These are phyloP conservation scores for Daldinia eschscholtzii DNA, from an alignment of 2,329 filamentous ascomycete species.

Conservation along the genomic window DNA sequence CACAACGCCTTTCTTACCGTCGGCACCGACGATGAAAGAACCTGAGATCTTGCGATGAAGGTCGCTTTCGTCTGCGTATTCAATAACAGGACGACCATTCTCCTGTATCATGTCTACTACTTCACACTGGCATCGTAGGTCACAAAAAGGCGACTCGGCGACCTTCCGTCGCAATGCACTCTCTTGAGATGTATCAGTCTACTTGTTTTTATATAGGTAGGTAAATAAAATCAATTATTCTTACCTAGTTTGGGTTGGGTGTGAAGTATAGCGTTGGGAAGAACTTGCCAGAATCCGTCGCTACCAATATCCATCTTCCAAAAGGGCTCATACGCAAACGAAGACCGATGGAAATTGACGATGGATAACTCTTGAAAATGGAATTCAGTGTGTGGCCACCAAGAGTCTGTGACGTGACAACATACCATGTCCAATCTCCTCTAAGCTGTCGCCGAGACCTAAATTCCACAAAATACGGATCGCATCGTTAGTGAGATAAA, in stretches of 20 bases:
- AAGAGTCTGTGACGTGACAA: neutral
- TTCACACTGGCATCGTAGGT: slow-evolving; percentile 41
- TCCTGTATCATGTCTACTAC: slow-evolving; percentile 38
- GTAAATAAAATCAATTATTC: neutral
- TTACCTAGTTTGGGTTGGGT: slow-evolving; percentile 46
- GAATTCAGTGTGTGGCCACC: neutral
- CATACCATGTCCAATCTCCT: slow-evolving; percentile 46
- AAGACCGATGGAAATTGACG: slow-evolving; percentile 44
- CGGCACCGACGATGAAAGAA: slow-evolving; percentile 57
- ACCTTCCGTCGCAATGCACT: slow-evolving; percentile 36
- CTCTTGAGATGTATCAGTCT: slow-evolving; percentile 35
- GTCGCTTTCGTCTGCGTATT: slow-evolving; percentile 38
- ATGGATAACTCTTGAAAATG: slow-evolving; percentile 24
- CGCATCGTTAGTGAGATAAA: slow-evolving; percentile 45
- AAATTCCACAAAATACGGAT: slow-evolving; percentile 47
- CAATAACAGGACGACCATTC: slow-evolving; percentile 19
- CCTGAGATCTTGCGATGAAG: slow-evolving; percentile 24
- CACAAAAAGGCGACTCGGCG: slow-evolving; percentile 36
- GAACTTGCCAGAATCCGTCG: slow-evolving; percentile 38
- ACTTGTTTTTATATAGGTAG: neutral
- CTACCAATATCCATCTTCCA: slow-evolving; percentile 22
- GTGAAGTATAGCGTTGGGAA: slow-evolving; percentile 44
- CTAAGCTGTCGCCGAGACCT: slow-evolving; percentile 41
- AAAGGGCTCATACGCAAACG: slow-evolving; percentile 41
- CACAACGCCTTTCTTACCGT: slow-evolving; percentile 62